Evolutionary conservation across 139 green algal species (phyloP).

Genomic region (Chlorokybus atmophyticus): DNA sequence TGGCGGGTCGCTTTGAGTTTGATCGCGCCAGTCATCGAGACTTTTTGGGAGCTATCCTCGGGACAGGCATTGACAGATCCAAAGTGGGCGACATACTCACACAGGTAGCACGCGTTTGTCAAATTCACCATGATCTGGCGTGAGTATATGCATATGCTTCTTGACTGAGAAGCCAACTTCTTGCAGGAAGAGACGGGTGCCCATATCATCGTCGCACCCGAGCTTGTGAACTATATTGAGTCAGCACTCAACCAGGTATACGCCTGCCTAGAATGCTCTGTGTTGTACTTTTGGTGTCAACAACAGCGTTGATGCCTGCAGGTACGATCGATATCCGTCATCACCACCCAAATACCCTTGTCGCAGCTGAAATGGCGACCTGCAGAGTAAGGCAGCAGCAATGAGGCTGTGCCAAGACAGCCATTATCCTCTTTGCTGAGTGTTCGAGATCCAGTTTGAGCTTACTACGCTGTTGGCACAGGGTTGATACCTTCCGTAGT

Average conservation of each 20-base stretch:
- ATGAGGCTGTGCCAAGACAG: background rate
- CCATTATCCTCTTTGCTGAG: background rate
- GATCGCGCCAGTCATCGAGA: conserved; percentile 19
- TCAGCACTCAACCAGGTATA: conserved; percentile 6
- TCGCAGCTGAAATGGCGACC: conserved; percentile 7
- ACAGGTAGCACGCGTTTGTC: conserved; percentile 5
- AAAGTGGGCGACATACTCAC: conserved; percentile 31
- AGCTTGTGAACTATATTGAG: conserved; percentile 18
- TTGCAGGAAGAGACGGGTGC: conserved; percentile 20
- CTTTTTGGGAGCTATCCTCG: conserved; percentile 28
- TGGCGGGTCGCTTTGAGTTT: conserved; percentile 21
- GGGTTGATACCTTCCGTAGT: conserved; percentile 9
- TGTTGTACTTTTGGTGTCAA: too few species aligned
- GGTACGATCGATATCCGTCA: conserved; percentile 18
- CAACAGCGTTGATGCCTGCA: background rate
- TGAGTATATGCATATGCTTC: background rate
- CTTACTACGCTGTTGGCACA: background rate
- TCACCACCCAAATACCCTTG: background rate
- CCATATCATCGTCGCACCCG: conserved; percentile 14
- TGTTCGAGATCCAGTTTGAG: background rate
- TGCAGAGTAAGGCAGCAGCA: background rate
- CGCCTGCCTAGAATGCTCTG: background rate
- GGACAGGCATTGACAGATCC: conserved; percentile 16
- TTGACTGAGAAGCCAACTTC: background rate
- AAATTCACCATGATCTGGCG: background rate